Base-by-base conservation (phyloP, 768 basidiomycete species). In the Chalciporus sphaerocephalus region DNA sequence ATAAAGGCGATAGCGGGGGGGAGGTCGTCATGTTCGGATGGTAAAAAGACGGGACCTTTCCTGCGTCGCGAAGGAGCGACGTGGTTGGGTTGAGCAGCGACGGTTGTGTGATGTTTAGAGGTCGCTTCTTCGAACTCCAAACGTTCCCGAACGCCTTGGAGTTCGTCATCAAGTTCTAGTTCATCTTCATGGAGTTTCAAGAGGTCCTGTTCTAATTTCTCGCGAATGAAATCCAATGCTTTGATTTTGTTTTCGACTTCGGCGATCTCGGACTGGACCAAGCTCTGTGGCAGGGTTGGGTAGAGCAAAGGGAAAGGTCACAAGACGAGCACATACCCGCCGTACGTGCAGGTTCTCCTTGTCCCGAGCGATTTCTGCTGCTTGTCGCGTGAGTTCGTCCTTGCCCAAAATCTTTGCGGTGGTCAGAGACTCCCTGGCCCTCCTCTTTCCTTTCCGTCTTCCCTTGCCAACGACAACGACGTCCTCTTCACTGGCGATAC, bases 1-100 rank as follows among this genome's bases (percentile, higher is more conserved):
- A 99, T 98, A 69, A 99, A 99, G 11, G 95, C 96, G 5, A 98
- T 81, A 1, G 92, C 92, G 7, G 85, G 80, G 8, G 96, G 96
- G 23, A 99, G 74, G 42, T 96, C 92, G 55, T 93, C 92, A 55
- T 99, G 96, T 62, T 98, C 96, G 15, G 93, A 96, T 4, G 96
- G 96, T 38, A 99, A 65, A 73, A 99, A 98, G 15, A 90, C 90
- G 0, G 95, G 94, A 64, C 64, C 64, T 55, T 62, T 67, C 51
- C 64, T 61, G 30, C 64, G 64, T 6, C 66, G 61, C 6, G 64
- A 66, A 40, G 64, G 66, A 34, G 57, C 55, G 17, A 47, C 39
- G 16, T 56, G 51, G 23, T 55, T 49, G 9, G 40, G 16, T 38
- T 51, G 46, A 22, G 52, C 25, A 10, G 45, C 15, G 2, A 44